These are phyloP conservation scores for Neurospora cerealis DNA, from an alignment of 495 filamentous ascomycete species.

Conservation along the genomic window DNA sequence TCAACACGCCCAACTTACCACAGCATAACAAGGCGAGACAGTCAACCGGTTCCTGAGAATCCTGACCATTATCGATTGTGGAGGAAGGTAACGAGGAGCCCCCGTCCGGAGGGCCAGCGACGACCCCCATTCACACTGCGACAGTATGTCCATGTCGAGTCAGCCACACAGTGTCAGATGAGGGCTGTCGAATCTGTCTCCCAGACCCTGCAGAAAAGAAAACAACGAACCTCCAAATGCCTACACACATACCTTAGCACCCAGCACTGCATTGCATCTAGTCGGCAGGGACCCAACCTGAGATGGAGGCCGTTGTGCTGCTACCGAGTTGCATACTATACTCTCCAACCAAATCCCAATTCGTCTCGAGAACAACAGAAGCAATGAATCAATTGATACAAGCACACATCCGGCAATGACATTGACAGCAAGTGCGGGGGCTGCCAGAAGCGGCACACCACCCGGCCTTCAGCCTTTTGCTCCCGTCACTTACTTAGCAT, in stretches of 20 bases:
- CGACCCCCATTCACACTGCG: not conserved
- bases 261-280: not conserved
- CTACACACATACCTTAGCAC: not conserved
- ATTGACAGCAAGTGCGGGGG: not conserved
- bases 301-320: not conserved
- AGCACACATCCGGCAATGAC: not conserved
- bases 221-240: not conserved
- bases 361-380: not conserved
- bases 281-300: not conserved
- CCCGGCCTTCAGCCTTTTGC: not conserved
- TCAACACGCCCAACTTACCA: not conserved
- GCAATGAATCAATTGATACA: not conserved
- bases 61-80: not conserved
- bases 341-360: not conserved
- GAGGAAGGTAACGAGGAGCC: not conserved
- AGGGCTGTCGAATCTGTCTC: not conserved
- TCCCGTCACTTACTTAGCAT: not conserved
- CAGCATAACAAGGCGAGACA: not conserved
- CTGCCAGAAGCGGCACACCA: not conserved
- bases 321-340: not conserved
- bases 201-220: not conserved
- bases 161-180: not conserved
- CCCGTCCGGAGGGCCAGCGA: not conserved
- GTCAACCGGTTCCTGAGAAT: not conserved
- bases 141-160: not conserved